A percentile compares a stretch with the other conserved stretches of the same genome.
Evolutionary conservation across 2,329 filamentous ascomycete species (phyloP).

Genomic region (Canariomyces notabilis): DNA sequence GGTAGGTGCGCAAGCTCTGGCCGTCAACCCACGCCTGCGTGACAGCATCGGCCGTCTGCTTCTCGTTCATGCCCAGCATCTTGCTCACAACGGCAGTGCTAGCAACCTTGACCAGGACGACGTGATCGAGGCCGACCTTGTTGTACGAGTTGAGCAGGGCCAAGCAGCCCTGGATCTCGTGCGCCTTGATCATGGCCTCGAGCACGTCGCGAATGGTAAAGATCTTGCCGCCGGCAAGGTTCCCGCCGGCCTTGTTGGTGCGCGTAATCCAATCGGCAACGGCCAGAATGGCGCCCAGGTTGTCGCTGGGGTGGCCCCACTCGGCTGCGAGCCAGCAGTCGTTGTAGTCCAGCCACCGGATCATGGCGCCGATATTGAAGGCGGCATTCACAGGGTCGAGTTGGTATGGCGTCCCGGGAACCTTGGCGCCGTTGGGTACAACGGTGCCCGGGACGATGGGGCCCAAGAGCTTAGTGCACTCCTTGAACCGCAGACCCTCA

Average conservation of each 20-base stretch:
- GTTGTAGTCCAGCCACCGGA: constrained; percentile 99
- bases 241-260: constrained; percentile 70
- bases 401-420: constrained; percentile 88
- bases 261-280: constrained; percentile 97
- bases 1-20: constrained; percentile 92
- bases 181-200: constrained; percentile 97
- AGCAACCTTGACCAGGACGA: constrained; percentile 96
- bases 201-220: constrained; percentile 87
- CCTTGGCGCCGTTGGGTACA: constrained; percentile 86
- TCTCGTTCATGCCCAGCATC: constrained; percentile 84
- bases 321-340: constrained; percentile 99
- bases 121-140: constrained; percentile 96
- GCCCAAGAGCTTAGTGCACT: constrained; percentile 91
- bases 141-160: constrained; percentile 98
- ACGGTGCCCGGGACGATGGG: constrained; percentile 85
- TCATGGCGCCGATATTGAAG: constrained; percentile 99
- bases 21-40: constrained; percentile 98
- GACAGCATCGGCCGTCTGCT: constrained; percentile 90
- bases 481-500: constrained; percentile 89
- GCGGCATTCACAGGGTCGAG: constrained; percentile 93
- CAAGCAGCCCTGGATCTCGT: constrained; percentile 97
- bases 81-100: constrained; percentile 91
- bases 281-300: constrained; percentile 91
- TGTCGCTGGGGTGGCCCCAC: constrained; percentile 98
- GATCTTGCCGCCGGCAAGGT: constrained; percentile 81